Evolutionary conservation across 75 land plant genomes (phyloP), one percentile per base, ranked within the genome.

Genomic region (Pinus taeda): DNA sequence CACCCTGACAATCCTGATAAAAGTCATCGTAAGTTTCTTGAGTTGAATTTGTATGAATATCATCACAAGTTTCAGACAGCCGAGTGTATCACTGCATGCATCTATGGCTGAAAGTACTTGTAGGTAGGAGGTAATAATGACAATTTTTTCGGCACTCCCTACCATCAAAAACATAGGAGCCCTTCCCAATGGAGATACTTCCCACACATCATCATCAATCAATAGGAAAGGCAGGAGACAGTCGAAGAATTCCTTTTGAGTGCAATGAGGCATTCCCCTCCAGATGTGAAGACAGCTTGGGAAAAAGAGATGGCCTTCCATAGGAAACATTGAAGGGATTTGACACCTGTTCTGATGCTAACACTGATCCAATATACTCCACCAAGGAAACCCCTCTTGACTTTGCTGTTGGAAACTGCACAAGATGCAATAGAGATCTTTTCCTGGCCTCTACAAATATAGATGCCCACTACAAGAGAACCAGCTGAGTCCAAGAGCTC

Each of bases 111-210:
- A 29, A 26, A 73, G 49, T 1, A 53, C 55, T 26, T 78, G 36
- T 15, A 45, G 57, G 11, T 53, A 37, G 57, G 57, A 36, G 36
- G 79, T 57, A 29, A 58, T 18, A 11, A 78, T 61, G 57, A 78
- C 3, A 30, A 78, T 73, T 58, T 60, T 26, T 78, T 71, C 62
- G 42, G 2, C 45, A 39, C 20, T 78, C 37, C 39, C 71, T 72
- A 33, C 75, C 59, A 66, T 78, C 42, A 76, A 71, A 78, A 78
- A 56, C 61, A 57, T 20, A 71, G 8, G 76, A 78, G 15, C 37
- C 75, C 75, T 71, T 78, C 74, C 42, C 55, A 58, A 6, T 56
- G 57, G 75, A 26, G 75, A 42, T 29, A 62, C 58, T 49, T 71
- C 76, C 30, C 56, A 57, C 20, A 58, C 39, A 72, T 53, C 76